Base-by-base conservation (phyloP, 148 eudicot genomes). In the Rhododendron henanense region DNA sequence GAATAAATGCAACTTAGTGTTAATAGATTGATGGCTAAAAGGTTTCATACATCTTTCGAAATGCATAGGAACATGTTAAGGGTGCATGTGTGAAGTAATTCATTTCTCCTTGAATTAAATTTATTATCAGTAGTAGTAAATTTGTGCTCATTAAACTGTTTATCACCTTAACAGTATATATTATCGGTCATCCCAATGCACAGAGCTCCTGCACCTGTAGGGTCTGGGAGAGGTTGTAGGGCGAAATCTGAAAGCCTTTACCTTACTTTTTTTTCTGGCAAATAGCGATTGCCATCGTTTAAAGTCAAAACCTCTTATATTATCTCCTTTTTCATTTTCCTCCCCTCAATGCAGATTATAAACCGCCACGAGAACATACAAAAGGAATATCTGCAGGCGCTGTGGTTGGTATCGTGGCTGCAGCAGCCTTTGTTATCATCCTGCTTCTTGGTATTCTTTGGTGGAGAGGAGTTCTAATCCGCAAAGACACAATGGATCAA, bases 331-430 rank as follows among this genome's bases (percentile, higher is more conserved):
- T 55, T 55, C 21, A 16, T 55, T 16, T 55, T 47, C 4, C 4
- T 16, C 55, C 14, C 21, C 6, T 15, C 61, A 21, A 55, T 83
- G 48, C 69, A 88, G 88, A 88, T 83, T 83, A 44, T 79, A 25
- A 71, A 41, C 79, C 79, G 16, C 87, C 81, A 82, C 45, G 59
- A 78, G 71, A 80, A 83, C 39, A 83, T 51, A 76, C 76, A 83
- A 81, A 84, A 4, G n/a, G 81, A 59, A 19, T 84, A n/a, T 86
- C 88, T 25, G 61, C 7, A 14, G 86, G 88, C 3, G 50, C 57
- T 84, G 86, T 90, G 53, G 87, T 80, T 71, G 86, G 88, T 21
- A 86, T 88, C 35, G 91, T 82, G 63, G 55, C 63, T 75, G 91
- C 81, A 48, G 86, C 83, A 14, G 73, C 35, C 2, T 33, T 33